phyloP scores from a whole-genome alignment of 2,329 filamentous ascomycete genomes.

The Knufia petricola region DNA sequence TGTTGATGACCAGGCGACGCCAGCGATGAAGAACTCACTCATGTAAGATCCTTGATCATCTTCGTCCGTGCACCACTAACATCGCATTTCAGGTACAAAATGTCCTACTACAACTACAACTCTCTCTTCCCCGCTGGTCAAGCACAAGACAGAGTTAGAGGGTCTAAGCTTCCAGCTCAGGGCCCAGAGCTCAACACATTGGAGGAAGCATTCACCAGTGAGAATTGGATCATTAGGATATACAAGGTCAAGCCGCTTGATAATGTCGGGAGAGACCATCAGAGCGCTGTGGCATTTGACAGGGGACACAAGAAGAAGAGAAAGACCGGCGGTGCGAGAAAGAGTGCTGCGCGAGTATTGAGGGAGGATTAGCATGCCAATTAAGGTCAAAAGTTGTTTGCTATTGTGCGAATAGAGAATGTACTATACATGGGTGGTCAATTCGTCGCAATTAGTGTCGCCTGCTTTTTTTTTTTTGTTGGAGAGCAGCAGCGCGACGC shows the following conservation, averaged over 20 bases:
- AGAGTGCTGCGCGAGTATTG: slow-evolving; percentile 35
- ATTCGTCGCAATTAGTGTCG: too few relatives aligned
- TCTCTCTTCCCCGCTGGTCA: slow-evolving; percentile 84
- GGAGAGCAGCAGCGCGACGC: too few relatives aligned
- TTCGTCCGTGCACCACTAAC: slow-evolving; percentile 10
- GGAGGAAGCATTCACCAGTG: slow-evolving; percentile 95
- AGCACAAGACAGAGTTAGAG: slow-evolving; percentile 80
- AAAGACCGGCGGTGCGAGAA: slow-evolving; percentile 29
- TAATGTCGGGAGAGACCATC: slow-evolving; percentile 86
- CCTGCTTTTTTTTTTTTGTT: too few relatives aligned
- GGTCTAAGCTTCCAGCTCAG: slow-evolving; percentile 67
- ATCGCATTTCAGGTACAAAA: slow-evolving; percentile 72
- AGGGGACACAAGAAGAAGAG: slow-evolving; percentile 45
- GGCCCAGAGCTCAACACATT: slow-evolving; percentile 78
- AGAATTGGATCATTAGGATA: slow-evolving; percentile 99
- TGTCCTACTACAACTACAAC: slow-evolving; percentile 99
- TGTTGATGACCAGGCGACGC: slow-evolving; percentile 84
- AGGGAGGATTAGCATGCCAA: slow-evolving; percentile 31
- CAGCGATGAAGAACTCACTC: slow-evolving; percentile 97
- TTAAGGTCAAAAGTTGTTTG: background rate
- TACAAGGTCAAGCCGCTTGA: slow-evolving; percentile 99
- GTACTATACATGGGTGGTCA: too few relatives aligned
- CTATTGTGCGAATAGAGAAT: background rate
- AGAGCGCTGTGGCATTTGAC: slow-evolving; percentile 46
- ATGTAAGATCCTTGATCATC: slow-evolving; percentile 57